Base-by-base conservation (phyloP, 2,329 filamentous ascomycete genomes). In the Gnomoniopsis sp. region DNA sequence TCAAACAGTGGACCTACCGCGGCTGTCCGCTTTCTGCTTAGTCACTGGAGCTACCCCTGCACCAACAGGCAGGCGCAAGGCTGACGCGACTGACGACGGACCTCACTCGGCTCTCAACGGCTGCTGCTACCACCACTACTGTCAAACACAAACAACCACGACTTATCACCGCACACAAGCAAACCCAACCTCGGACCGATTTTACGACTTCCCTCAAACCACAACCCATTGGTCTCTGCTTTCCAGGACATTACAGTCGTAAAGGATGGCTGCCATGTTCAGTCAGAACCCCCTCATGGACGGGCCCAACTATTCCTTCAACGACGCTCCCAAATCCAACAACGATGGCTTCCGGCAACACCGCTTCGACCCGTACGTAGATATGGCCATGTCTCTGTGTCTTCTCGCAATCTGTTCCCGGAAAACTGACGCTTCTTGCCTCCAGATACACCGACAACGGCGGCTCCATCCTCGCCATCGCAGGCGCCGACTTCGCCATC, bases 371-470 rank as follows among this genome's bases (percentile, higher is more conserved):
- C 93, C 93, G 93, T 96, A 84, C 70, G 89, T 66, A 51, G 1
- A 49, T 34, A n/a, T 4, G 12, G 17, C 19, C 0, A 41, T 12
- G 14, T 10, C 3, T 30, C 17, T 4, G 41, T 12, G n/a, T 7
- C 21, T 15, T 7, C 21, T 21, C 14, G n/a, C 43, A 7, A 11
- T 30, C 7, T 12, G 3, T 10, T 17, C 3, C 10, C 15, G 15
- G 15, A 4, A 11, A 11, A 19, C 59, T 62, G 23, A 62, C n/a
- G 17, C 17, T 8, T 33, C 59, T 36, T 2, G 26, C 54, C 64
- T 38, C 65, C 67, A 95, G 90, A 68, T 99, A 99, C 78, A 96
- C 95, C 66, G 93, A 99, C 80, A 99, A 99, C 74, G 95, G 95
- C 67, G 95, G 95, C 67, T 96, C 92, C 61, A 98, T 95, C 56